Evolutionary conservation across 2,329 filamentous ascomycete genomes (phyloP).

Genomic region (Rhynchosporium secalis): DNA sequence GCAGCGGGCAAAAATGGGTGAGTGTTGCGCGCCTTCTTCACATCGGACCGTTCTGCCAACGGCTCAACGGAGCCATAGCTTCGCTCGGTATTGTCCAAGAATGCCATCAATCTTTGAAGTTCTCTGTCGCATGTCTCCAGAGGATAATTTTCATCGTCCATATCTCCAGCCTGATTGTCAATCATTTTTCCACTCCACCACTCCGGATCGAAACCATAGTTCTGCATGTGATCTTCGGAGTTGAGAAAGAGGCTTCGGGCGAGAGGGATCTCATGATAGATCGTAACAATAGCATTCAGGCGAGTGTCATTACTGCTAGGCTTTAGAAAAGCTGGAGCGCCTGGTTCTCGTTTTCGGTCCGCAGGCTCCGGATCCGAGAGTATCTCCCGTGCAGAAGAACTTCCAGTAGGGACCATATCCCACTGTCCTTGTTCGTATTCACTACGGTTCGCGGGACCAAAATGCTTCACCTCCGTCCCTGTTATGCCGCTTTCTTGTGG

Average conservation of each 20-base stretch:
- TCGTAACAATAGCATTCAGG: conserved; percentile 56
- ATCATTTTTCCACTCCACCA: conserved; percentile 64
- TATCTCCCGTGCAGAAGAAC: conserved; percentile 37
- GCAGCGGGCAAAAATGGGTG: conserved; percentile 32
- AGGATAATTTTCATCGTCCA: conserved; percentile 25
- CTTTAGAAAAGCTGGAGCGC: conserved; percentile 54
- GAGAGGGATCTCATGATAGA: conserved; percentile 60
- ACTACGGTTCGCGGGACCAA: conserved; percentile 59
- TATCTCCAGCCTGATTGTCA: conserved; percentile 19
- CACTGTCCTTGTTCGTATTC: conserved; percentile 58
- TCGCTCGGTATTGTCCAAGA: conserved; percentile 60
- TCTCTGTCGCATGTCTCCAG: conserved; percentile 45
- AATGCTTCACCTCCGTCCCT: conserved; percentile 45
- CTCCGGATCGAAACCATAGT: conserved; percentile 56
- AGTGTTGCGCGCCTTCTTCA: conserved; percentile 23
- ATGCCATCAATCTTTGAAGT: conserved; percentile 62
- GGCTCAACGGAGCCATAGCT: conserved; percentile 57
- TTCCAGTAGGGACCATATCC: conserved; percentile 54
- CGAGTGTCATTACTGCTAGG: conserved; percentile 42
- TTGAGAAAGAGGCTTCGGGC: conserved; percentile 56
- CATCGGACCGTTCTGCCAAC: conserved; percentile 41
- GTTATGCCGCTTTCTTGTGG: conserved; percentile 55
- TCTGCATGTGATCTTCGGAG: conserved; percentile 44
- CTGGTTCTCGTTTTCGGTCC: conserved; percentile 46
- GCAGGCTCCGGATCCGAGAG: conserved; percentile 41